These are phyloP conservation scores for Spergularia marina DNA, from an alignment of 148 eudicot species.

Conservation along the genomic window DNA sequence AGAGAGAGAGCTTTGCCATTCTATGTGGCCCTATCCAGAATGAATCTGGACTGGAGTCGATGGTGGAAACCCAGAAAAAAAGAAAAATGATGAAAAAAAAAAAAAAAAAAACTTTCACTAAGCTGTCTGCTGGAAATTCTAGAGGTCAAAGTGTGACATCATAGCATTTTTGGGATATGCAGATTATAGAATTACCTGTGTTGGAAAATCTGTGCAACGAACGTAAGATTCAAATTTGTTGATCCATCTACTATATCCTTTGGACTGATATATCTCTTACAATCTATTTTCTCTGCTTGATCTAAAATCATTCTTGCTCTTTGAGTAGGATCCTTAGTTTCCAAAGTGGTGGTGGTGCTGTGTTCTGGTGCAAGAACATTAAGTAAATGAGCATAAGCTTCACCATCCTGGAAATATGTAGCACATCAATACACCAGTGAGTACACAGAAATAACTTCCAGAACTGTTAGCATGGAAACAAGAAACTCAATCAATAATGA, in stretches of 20 bases:
- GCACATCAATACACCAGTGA: neutral
- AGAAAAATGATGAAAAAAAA: neutral
- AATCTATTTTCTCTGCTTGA: conserved; percentile 79
- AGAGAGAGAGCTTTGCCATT: too few relatives aligned
- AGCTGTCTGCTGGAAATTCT: neutral
- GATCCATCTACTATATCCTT: conserved; percentile 84
- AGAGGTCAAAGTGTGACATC: neutral
- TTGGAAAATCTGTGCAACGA: conserved; percentile 85
- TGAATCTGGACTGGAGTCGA: too few relatives aligned
- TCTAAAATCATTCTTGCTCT: conserved; percentile 71
- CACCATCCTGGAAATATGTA: conserved; percentile 64
- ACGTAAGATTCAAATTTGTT: conserved; percentile 74
- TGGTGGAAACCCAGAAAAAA: neutral
- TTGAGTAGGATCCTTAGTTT: conserved; percentile 62
- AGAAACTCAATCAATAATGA: too few relatives aligned
- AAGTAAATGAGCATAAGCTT: conserved; percentile 82
- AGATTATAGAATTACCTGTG: conserved; percentile 46
- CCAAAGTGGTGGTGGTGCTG: conserved; percentile 43
- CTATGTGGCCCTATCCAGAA: too few relatives aligned
- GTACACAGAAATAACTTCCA: neutral
- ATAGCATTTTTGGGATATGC: neutral
- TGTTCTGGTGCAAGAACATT: conserved; percentile 83
- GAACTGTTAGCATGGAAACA: neutral
- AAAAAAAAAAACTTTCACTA: neutral
- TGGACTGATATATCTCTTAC: conserved; percentile 64